Evolutionary conservation across 2,329 filamentous ascomycete species (phyloP).

Genomic region (Cladosporium halotolerans): DNA sequence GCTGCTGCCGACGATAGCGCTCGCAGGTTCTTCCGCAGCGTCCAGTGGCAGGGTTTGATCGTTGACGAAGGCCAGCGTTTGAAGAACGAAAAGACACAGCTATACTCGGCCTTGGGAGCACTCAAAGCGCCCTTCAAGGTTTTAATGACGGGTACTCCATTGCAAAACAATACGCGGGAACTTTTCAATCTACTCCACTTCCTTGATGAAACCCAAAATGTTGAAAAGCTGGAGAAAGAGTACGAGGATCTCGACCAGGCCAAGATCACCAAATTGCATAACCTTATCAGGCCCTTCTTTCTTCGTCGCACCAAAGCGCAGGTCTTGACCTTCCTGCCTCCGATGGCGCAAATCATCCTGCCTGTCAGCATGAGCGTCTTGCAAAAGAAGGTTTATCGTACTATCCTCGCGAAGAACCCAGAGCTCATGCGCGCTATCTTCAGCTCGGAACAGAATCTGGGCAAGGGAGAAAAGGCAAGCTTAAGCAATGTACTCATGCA

Average conservation of each 20-base stretch:
- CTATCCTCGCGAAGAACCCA: slow-evolving; percentile 84
- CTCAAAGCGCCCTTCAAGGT: slow-evolving; percentile 78
- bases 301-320: slow-evolving; percentile 78
- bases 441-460: slow-evolving; percentile 47
- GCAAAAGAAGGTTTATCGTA: slow-evolving; percentile 91
- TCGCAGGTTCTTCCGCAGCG: slow-evolving; percentile 57
- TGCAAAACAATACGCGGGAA: slow-evolving; percentile 93
- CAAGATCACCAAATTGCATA: slow-evolving; percentile 73
- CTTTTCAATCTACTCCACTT: slow-evolving; percentile 97
- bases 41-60: slow-evolving; percentile 81
- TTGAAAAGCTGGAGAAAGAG: slow-evolving; percentile 65
- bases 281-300: slow-evolving; percentile 69
- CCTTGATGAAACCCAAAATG: slow-evolving; percentile 66
- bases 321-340: slow-evolving; percentile 83
- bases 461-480: slow-evolving; percentile 68
- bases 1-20: slow-evolving; percentile 69
- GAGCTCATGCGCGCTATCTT: slow-evolving; percentile 85
- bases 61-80: slow-evolving; percentile 93
- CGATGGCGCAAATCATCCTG: slow-evolving; percentile 90
- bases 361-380: slow-evolving; percentile 92
- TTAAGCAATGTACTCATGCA: slow-evolving; percentile 95
- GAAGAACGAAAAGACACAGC: slow-evolving; percentile 81
- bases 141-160: slow-evolving; percentile 78
- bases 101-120: slow-evolving; percentile 68
- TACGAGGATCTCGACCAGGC: slow-evolving; percentile 76